These are phyloP conservation scores for Micromonas commoda DNA, from an alignment of 139 green algal species.

Conservation along the genomic window DNA sequence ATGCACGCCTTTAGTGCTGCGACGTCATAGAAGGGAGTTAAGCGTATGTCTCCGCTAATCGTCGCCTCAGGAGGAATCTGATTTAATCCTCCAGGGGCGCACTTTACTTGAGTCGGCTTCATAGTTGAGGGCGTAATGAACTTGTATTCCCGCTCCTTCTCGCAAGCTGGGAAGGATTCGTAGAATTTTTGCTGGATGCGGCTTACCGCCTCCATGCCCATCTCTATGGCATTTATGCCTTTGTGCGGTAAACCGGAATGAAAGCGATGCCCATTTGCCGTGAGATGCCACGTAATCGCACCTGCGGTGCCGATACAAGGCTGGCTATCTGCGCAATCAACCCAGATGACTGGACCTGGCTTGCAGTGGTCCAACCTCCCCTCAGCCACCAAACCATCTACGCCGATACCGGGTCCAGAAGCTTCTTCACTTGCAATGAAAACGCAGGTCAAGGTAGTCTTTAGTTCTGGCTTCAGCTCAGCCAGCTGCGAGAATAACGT, in stretches of 20 bases:
- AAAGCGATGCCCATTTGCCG: conserved; percentile 48
- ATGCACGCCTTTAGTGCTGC: conserved; percentile 49
- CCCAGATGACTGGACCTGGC: conserved; percentile 49
- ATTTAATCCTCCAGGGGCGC: conserved; percentile 58
- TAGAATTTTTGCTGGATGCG: conserved; percentile 54
- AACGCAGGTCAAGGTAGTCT: conserved; percentile 55
- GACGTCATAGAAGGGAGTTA: conserved; percentile 56
- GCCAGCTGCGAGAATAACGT: conserved; percentile 54
- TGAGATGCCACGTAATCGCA: conserved; percentile 42
- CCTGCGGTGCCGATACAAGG: conserved; percentile 65
- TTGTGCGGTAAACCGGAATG: conserved; percentile 62
- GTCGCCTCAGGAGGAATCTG: conserved; percentile 65
- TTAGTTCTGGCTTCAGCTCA: conserved; percentile 43
- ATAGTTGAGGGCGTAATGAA: conserved; percentile 54
- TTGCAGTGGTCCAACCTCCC: conserved; percentile 52
- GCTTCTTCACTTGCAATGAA: conserved; percentile 77
- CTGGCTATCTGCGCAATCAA: conserved; percentile 60
- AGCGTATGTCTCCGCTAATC: conserved; percentile 53
- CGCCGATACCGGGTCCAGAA: conserved; percentile 52
- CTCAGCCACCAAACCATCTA: conserved; percentile 56
- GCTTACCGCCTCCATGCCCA: conserved; percentile 53
- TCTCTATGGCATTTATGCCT: conserved; percentile 63
- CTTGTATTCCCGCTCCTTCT: conserved; percentile 41
- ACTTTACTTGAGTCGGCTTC: conserved; percentile 63
- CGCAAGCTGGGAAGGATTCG: conserved; percentile 45